Base-by-base conservation (phyloP, 2,329 filamentous ascomycete species). In the Verticillium tricorpus region DNA sequence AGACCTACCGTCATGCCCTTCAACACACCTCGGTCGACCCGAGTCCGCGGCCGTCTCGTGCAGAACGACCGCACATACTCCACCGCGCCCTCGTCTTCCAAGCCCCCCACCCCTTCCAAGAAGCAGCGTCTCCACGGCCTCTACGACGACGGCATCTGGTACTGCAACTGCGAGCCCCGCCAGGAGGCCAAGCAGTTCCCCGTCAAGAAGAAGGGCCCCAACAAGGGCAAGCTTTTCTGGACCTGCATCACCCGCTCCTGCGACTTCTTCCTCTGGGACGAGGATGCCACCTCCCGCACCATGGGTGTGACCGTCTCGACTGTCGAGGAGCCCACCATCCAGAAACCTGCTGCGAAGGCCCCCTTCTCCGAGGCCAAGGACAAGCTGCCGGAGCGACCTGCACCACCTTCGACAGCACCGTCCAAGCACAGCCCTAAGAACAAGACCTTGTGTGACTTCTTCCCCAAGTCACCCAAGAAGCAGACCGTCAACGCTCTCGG, bases 231-330 rank as follows among this genome's bases (percentile, higher is more conserved):
- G 58, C 72, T 69, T 58, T 82, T 80, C 67, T 81, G 75, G 69
- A 73, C 70, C 11, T 82, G 80, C 66, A 62, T 67, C n/a, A 67
- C 68, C 8, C 69, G 70, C 7, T 70, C 72, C 56, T 83, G 80
- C 68, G 60, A 67, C 7, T 80, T 82, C 67, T 83, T 80, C 62
- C 66, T 81, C 25, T 82, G 76, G 75, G 71, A 73, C n/a, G 74
- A 80, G 8, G 70, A 72, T 1, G 77, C 78, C 11, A 63, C 67
- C 37, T 59, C 45, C 19, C 52, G 58, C 17, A 31, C 35, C 25
- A 28, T 50, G 45, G 45, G 45, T 8, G 9, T 50, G n/a, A 22
- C 45, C 45, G 45, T 50, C n/a, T 22, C 45, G 45, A 50, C 45
- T n/a, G 19, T 50, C 19, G 45, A 50, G n/a, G 45, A 50, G 17